Evolutionary conservation across 768 basidiomycete species (phyloP).

Genomic region (Rhodosporidiobolus odoratus): DNA sequence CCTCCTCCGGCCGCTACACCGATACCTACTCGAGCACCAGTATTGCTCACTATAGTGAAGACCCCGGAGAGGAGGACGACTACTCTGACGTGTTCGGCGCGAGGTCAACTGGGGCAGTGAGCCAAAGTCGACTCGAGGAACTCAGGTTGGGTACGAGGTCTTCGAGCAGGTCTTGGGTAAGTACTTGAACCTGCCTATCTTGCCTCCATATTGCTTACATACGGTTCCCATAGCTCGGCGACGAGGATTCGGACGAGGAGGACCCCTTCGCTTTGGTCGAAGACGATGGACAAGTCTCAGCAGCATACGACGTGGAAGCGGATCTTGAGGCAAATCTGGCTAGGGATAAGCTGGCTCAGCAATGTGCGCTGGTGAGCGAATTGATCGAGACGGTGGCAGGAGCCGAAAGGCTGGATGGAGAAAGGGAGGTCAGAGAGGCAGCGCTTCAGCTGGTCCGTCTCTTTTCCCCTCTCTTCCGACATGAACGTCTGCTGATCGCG

Average conservation of each 20-base stretch:
- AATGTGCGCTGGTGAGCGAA: slow-evolving; percentile 72
- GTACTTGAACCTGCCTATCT: slow-evolving; percentile 24
- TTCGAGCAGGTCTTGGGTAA: slow-evolving; percentile 85
- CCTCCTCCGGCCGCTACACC: background rate
- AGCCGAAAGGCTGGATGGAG: slow-evolving; percentile 53
- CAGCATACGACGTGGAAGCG: slow-evolving; percentile 41
- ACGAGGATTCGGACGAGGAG: slow-evolving; percentile 79
- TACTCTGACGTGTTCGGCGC: slow-evolving; percentile 94
- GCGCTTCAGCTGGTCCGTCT: slow-evolving; percentile 75
- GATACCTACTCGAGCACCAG: slow-evolving; percentile 22
- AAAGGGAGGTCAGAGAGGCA: slow-evolving; percentile 69
- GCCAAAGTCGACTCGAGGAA: slow-evolving; percentile 53
- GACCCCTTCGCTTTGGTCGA: slow-evolving; percentile 94
- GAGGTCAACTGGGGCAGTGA: slow-evolving; percentile 2
- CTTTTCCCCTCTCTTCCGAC: background rate
- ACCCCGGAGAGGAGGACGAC: slow-evolving; percentile 79
- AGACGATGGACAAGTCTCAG: background rate
- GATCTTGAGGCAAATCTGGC: slow-evolving; percentile 85
- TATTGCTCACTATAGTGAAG: slow-evolving; percentile 24
- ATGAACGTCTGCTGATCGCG: slow-evolving; percentile 1
- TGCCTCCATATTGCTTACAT: slow-evolving; percentile 7
- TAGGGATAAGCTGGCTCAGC: slow-evolving; percentile 84
- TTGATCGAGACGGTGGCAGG: slow-evolving; percentile 82
- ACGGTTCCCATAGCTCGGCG: slow-evolving; percentile 56
- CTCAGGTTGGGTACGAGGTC: slow-evolving; percentile 77